Evolutionary conservation across 2,329 filamentous ascomycete genomes (phyloP).

Genomic region (Ceratocystis huliohia): DNA sequence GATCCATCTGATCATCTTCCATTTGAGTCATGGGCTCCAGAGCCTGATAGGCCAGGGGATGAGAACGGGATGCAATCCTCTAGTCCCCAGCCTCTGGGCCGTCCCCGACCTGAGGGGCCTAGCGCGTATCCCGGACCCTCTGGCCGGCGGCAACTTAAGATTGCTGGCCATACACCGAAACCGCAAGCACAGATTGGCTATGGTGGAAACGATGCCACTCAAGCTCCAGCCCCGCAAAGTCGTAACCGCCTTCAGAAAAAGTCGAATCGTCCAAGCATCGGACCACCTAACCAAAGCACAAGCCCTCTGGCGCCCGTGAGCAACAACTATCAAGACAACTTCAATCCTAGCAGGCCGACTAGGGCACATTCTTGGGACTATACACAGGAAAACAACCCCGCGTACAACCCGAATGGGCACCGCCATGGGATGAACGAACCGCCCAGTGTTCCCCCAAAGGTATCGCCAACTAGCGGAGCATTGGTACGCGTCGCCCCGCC

Average conservation of each 20-base stretch:
- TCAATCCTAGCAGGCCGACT: conserved; percentile 33
- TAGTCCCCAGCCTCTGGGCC: conserved; percentile 30
- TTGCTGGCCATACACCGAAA: conserved; percentile 36
- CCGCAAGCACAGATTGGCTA: conserved; percentile 26
- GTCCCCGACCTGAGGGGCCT: conserved; percentile 39
- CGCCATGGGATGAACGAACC: conserved; percentile 28
- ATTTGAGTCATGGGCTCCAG: conserved; percentile 63
- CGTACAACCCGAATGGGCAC: conserved; percentile 30
- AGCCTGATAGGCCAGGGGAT: conserved; percentile 45
- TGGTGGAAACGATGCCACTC: conserved; percentile 26
- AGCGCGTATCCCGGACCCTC: conserved; percentile 24
- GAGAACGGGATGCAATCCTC: conserved; percentile 23
- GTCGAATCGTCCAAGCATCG: conserved; percentile 34
- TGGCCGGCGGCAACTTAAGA: conserved; percentile 38
- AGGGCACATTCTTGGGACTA: conserved; percentile 42
- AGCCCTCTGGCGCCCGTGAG: conserved; percentile 39
- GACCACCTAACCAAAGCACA: conserved; percentile 30
- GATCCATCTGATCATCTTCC: conserved; percentile 73
- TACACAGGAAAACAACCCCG: conserved; percentile 19
- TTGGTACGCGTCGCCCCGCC: conserved; percentile 24
- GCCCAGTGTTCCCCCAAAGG: conserved; percentile 26
- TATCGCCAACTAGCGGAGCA: conserved; percentile 36
- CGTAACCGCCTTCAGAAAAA: conserved; percentile 57
- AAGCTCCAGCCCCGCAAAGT: conserved; percentile 27
- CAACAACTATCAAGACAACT: conserved; percentile 28